phyloP scores from a whole-genome alignment of 305 asterid species.

The Fraxinus platypoda region DNA sequence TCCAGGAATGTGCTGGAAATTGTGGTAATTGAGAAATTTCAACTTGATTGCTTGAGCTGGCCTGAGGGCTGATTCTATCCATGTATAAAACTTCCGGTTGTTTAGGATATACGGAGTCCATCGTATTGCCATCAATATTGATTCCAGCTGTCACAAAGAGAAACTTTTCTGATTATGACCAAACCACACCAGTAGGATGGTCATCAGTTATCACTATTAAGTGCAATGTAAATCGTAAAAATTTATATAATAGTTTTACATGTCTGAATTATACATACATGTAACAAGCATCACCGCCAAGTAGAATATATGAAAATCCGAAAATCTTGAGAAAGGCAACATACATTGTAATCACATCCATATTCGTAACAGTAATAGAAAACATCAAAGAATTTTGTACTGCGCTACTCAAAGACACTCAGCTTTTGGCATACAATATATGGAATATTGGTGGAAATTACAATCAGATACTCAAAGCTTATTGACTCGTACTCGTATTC shows the following conservation, averaged over 20 bases:
- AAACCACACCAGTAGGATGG: conserved; percentile 7
- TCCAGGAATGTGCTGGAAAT: conserved; percentile 52
- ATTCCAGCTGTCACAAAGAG: conserved; percentile 40
- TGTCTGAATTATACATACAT: conserved; percentile 6
- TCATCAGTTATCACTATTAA: background rate
- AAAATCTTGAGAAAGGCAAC: background rate
- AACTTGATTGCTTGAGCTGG: conserved; percentile 37
- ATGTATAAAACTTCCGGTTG: conserved; percentile 39
- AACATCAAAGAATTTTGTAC: background rate
- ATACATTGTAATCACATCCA: background rate
- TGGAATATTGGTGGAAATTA: background rate
- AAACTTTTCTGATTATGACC: conserved; percentile 16
- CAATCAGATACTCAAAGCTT: background rate
- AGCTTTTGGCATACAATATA: background rate
- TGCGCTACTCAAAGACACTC: background rate
- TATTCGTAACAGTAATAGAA: background rate
- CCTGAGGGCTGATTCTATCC: conserved; percentile 35
- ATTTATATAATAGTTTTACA: background rate
- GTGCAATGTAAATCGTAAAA: background rate
- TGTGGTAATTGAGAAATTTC: conserved; percentile 38
- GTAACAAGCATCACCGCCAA: conserved; percentile 19
- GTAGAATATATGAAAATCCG: conserved; percentile 1
- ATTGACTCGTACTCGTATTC: background rate
- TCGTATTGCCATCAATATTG: conserved; percentile 47
- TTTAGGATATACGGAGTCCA: conserved; percentile 37